A percentile compares a stretch with the other conserved stretches of the same genome.
Evolutionary conservation across 176 grass and related monocot species (phyloP).

Genomic region (Metroxylon sagu): DNA sequence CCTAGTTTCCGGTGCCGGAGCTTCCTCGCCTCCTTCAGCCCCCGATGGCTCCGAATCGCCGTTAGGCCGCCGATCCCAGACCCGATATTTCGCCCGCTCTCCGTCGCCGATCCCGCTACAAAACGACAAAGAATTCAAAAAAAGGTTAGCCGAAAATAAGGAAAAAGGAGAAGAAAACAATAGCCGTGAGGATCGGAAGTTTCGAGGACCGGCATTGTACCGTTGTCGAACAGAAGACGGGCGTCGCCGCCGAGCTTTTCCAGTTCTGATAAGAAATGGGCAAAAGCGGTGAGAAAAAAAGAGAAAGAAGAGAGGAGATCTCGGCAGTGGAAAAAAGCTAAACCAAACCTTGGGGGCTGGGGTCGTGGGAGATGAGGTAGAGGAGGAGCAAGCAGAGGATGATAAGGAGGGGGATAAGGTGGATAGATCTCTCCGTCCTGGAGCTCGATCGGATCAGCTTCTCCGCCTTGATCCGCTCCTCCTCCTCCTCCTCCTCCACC

Average conservation of each 20-base stretch:
- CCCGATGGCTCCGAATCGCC: constrained; percentile 23
- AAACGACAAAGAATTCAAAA: background rate
- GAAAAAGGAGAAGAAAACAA: background rate
- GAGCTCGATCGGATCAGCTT: no score
- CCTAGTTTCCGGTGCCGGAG: constrained; percentile 32
- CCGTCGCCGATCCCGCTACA: constrained; percentile 17
- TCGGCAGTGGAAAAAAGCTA: background rate
- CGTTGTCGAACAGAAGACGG: background rate
- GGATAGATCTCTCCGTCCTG: no score
- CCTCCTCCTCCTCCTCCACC: no score
- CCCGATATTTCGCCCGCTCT: background rate
- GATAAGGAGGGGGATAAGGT: no score
- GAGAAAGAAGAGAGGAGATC: background rate
- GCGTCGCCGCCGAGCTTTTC: background rate
- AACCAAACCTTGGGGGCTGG: constrained; percentile 20
- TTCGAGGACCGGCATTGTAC: background rate
- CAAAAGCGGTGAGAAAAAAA: background rate
- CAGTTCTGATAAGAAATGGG: constrained; percentile 4
- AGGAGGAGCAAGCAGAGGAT: no score
- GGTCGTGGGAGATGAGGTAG: no score
- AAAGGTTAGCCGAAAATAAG: background rate
- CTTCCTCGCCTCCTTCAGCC: constrained; percentile 39
- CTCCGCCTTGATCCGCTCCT: no score
- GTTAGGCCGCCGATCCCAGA: constrained; percentile 5
- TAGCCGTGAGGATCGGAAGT: background rate